Percentiles rank a stretch among this genome's conserved stretches.
Conservation (phyloP, 2,329 filamentous ascomycete genomes). For the Cadophora sp. region DNA sequence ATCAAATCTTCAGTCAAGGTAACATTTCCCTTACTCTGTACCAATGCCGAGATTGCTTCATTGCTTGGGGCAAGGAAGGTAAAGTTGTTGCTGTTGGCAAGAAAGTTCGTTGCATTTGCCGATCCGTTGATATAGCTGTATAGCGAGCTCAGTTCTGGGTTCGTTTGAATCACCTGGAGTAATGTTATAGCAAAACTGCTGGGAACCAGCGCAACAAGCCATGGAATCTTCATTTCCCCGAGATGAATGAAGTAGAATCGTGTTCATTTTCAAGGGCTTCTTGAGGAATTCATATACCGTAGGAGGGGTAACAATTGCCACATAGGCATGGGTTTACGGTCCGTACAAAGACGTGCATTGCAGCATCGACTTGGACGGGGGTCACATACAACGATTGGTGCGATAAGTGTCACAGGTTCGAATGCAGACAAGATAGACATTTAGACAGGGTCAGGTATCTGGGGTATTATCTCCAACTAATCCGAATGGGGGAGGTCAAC, state of each 20-base stretch:
- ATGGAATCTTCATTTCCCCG: slow-evolving; percentile 18
- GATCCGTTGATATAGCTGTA: slow-evolving; percentile 28
- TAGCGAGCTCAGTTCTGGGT: slow-evolving; percentile 31
- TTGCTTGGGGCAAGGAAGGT: slow-evolving; percentile 34
- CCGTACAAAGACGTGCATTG: slow-evolving; percentile 12
- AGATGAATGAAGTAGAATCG: neutral
- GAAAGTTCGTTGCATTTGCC: slow-evolving; percentile 20
- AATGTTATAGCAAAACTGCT: slow-evolving; percentile 26
- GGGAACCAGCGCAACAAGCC: slow-evolving; percentile 15
- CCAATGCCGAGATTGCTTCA: slow-evolving; percentile 29
- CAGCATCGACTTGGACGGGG: neutral
- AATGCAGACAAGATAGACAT: slow-evolving; percentile 3
- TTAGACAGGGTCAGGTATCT: neutral
- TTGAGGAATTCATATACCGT: slow-evolving; percentile 1
- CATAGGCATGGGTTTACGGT: slow-evolving; percentile 3
- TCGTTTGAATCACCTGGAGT: slow-evolving; percentile 27
- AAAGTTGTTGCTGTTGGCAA: slow-evolving; percentile 32
- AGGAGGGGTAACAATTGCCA: slow-evolving; percentile 12
- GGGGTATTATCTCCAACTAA: slow-evolving; percentile 2
- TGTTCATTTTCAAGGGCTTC: slow-evolving; percentile 7
- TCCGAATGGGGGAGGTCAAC: neutral
- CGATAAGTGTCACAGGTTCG: slow-evolving; percentile 2
- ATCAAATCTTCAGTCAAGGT: slow-evolving; percentile 26
- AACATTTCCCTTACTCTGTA: slow-evolving; percentile 17
- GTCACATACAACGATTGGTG: neutral